Evolutionary conservation across 176 grass and related monocot genomes (phyloP).

Genomic region (Triticum turgidum): DNA sequence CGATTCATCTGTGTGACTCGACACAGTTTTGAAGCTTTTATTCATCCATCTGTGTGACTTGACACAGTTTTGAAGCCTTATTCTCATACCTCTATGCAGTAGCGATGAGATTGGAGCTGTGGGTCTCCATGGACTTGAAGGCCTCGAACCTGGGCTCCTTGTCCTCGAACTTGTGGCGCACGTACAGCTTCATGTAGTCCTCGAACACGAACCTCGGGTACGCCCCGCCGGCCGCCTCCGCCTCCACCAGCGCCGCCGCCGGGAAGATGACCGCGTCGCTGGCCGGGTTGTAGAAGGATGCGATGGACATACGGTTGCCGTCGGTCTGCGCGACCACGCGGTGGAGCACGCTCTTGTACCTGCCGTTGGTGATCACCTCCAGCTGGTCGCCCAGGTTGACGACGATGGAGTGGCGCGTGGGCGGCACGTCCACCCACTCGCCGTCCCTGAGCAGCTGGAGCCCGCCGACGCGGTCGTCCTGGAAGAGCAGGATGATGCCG

Average conservation of each 20-base stretch:
- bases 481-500: constrained; percentile 85
- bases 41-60: no score
- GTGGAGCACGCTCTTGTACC: constrained; percentile 83
- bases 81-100: constrained; percentile 1
- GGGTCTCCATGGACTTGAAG: constrained; percentile 58
- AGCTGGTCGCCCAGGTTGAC: constrained; percentile 90
- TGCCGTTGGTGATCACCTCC: constrained; percentile 88
- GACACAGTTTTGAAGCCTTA: no score
- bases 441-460: constrained; percentile 77
- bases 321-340: constrained; percentile 61
- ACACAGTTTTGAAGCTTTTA: no score
- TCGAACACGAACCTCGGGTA: constrained; percentile 87
- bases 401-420: constrained; percentile 62
- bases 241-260: constrained; percentile 53
- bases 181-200: constrained; percentile 92
- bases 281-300: constrained; percentile 86
- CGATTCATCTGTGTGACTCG: no score
- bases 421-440: constrained; percentile 69
- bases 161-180: constrained; percentile 67
- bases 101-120: constrained; percentile 40
- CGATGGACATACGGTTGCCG: constrained; percentile 84
- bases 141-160: constrained; percentile 80
- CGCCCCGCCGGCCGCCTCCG: not conserved
- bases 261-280: constrained; percentile 72
- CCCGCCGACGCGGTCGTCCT: constrained; percentile 67